Percentiles rank a stretch among this genome's conserved stretches.
These are phyloP conservation scores for Adansonia digitata DNA, from an alignment of 345 rosid species.

Conservation along the genomic window DNA sequence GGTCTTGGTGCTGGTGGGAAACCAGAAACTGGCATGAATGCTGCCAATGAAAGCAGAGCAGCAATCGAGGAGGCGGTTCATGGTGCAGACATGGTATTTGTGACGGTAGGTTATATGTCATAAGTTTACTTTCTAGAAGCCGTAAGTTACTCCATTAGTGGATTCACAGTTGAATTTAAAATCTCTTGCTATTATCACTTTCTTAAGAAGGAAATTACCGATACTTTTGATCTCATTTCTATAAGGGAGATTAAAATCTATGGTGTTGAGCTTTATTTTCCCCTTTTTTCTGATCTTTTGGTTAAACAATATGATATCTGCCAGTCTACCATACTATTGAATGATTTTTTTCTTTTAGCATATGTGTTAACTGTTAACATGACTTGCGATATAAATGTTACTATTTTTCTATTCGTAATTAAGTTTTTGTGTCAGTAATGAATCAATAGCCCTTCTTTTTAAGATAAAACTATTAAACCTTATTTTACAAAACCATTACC, in stretches of 20 bases:
- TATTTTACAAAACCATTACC: background rate
- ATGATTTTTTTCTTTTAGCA: background rate
- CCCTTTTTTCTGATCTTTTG: background rate
- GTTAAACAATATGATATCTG: background rate
- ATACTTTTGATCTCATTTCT: background rate
- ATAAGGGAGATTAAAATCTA: background rate
- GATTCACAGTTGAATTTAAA: background rate
- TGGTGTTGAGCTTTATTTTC: no score
- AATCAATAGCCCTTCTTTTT: background rate
- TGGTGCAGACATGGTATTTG: conserved; percentile 94
- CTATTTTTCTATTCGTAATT: background rate
- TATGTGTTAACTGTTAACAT: background rate
- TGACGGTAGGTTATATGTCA: conserved; percentile 51
- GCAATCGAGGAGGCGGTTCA: conserved; percentile 76
- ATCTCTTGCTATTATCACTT: background rate
- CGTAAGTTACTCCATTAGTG: background rate
- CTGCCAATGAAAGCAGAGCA: conserved; percentile 85
- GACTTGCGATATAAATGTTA: background rate
- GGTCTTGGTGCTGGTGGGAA: conserved; percentile 99
- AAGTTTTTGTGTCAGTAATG: background rate
- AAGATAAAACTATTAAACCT: background rate
- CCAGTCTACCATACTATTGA: background rate
- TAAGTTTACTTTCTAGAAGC: background rate
- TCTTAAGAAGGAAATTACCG: background rate
- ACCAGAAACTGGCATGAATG: conserved; percentile 90